Evolutionary conservation across 148 eudicot genomes (phyloP), one percentile per base, ranked within the genome.

Genomic region (Rhododendron molle): DNA sequence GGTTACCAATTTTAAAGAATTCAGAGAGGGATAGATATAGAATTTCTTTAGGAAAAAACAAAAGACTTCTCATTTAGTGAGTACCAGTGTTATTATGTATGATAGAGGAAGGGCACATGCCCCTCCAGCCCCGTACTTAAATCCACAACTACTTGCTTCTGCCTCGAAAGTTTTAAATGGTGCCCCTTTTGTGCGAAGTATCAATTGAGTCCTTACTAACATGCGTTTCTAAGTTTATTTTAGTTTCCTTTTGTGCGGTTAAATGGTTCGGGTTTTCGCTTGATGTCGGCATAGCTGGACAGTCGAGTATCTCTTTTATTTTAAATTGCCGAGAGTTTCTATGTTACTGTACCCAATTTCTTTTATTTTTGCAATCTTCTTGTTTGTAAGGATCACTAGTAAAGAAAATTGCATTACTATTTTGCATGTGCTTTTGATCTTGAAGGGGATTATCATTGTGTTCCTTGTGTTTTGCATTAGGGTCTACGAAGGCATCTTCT

Each of bases 401-500:
- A 6, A 15, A 80, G 38, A 18, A 71, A 23, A 36, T 80, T 82
- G 43, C 26, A 4, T 46, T 36, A 32, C 69, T 3, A 26, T 79
- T 79, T 65, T 69, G 40, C 78, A 14, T 62, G 76, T 1, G 6
- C 28, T 49, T 80, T 80, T 69, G 49, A 28, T 38, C 52, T 71
- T 69, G 62, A 40, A 80, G 28, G 26, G 8, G 36, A 47, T 69
- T 69, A 34, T 6, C 30, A 56, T 34, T 30, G 20, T 73, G 3
- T 23, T 80, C 28, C 34, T 46, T 85, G n/a, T 77, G 54, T 62
- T 81, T 18, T 74, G 78, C 23, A n/a, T 0, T 89, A 96, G 99
- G 85, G 90, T 85, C 88, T 94, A 83, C 92, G 97, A 56, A 93
- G 87, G 89, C 94, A 94, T 88, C 91, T 96, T 74, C 88, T 94